Conservation (phyloP, 768 basidiomycete species). For the Leccinum longicurvipes region DNA sequence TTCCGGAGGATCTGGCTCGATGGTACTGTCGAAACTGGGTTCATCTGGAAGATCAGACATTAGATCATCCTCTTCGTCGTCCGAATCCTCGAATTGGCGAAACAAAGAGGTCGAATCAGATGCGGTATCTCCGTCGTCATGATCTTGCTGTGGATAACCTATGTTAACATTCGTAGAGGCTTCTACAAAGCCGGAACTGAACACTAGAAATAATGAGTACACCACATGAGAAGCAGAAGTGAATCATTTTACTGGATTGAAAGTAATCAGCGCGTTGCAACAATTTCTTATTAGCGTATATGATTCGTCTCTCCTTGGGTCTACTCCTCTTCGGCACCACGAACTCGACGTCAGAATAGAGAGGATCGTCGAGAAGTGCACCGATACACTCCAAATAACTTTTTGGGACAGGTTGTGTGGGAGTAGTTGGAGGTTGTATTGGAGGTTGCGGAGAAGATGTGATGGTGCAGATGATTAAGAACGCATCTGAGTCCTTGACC, state of each 20-base stretch:
- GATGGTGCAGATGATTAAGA: constrained; percentile 77
- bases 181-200: constrained; percentile 67
- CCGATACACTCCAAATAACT: constrained; percentile 71
- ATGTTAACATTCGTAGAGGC: constrained; percentile 37
- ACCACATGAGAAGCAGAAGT: not conserved
- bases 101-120: constrained; percentile 45
- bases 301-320: constrained; percentile 38
- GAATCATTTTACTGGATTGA: constrained; percentile 50
- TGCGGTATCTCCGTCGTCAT: constrained; percentile 42
- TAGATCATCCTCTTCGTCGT: constrained; percentile 49
- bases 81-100: constrained; percentile 46
- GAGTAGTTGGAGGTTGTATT: constrained; percentile 39
- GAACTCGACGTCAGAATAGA: constrained; percentile 84
- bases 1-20: constrained; percentile 22
- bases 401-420: constrained; percentile 59
- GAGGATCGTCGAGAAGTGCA: constrained; percentile 70
- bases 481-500: constrained; percentile 59
- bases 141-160: constrained; percentile 15
- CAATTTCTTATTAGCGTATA: constrained; percentile 69
- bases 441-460: constrained; percentile 61
- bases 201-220: constrained; percentile 49
- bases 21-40: constrained; percentile 28
- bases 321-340: constrained; percentile 52
- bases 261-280: constrained; percentile 77
- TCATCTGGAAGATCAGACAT: constrained; percentile 34